Evolutionary conservation across 345 rosid genomes (phyloP), one percentile per base, ranked within the genome.

Genomic region (Laguncularia racemosa): DNA sequence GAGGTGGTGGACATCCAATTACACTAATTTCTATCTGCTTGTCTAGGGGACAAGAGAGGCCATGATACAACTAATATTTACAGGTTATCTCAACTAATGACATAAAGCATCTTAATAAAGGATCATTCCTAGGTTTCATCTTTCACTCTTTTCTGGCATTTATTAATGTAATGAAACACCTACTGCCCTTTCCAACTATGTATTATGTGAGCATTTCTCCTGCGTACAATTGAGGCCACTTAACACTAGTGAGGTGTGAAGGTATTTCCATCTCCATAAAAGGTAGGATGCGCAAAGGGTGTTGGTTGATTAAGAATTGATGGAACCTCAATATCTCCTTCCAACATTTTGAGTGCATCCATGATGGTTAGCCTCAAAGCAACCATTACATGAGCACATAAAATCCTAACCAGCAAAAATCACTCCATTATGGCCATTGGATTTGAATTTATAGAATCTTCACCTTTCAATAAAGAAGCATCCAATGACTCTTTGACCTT

Each of bases 341-440:
- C 95, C 50, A 92, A 69, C 98, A 92, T 86, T 68, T 77, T 89
- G 63, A 92, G 63, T 15, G 98, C 96, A 52, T 86, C 96, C 50
- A 70, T 46, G 33, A 84, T 84, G 45, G 93, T 84, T 26, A 95
- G 98, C 77, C 95, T 86, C 16, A 86, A 62, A 58, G 95, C 93
- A 55, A 89, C 98, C 91, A 92, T 84, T 0, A 92, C 91, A 77
- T 92, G 98, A 67, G 95, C 84, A 52, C 96, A 92, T 60, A 89
- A 74, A 15, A 92, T 80, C 43, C 95, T 95, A 50, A 92, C 96
- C 60, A 74, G 80, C 63, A 92, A 54, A 70, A 80, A 92, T 61
- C 96, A 83, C 73, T 80, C 91, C 98, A 92, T 86, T 51, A 84
- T 80, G 50, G 67, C 78, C 72, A 76, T 86, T 0, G 95, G 95